phyloP scores from a whole-genome alignment of 108 stramenopile species.

The Fistulifera pelliculosa region DNA sequence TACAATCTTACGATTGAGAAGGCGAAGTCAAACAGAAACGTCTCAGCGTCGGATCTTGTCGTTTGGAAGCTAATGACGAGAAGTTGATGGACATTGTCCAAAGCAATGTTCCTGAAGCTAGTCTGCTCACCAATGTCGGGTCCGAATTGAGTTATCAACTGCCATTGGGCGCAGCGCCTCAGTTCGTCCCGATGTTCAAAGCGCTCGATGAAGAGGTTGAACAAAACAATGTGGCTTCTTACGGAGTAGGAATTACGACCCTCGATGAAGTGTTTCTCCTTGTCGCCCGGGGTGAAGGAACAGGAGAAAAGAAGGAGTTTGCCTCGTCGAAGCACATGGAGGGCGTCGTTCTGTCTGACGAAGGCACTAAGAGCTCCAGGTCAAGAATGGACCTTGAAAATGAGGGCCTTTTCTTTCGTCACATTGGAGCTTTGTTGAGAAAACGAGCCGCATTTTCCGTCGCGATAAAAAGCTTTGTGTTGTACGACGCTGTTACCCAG shows the following conservation, averaged over 20 bases:
- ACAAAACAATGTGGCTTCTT: constrained; percentile 51
- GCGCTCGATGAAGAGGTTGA: constrained; percentile 54
- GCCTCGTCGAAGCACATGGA: constrained; percentile 7
- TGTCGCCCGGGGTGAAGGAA: constrained; percentile 43
- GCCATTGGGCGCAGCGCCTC: constrained; percentile 64
- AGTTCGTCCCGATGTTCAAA: constrained; percentile 77
- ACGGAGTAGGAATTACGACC: constrained; percentile 94
- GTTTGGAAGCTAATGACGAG: constrained; percentile 13
- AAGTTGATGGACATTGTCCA: constrained; percentile 50
- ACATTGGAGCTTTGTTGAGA: constrained; percentile 56
- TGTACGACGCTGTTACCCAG: constrained; percentile 70
- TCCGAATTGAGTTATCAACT: constrained; percentile 90
- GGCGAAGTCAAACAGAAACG: constrained; percentile 4
- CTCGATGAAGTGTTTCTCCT: constrained; percentile 87
- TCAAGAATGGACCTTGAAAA: constrained; percentile 35
- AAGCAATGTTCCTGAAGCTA: constrained; percentile 48
- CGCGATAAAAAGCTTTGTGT: constrained; percentile 83
- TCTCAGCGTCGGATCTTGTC: background rate
- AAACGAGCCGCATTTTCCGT: constrained; percentile 76
- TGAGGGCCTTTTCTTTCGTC: constrained; percentile 46
- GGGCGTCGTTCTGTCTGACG: constrained; percentile 1
- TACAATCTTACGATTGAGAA: constrained; percentile 81
- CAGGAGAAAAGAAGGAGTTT: constrained; percentile 15
- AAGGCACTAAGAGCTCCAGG: constrained; percentile 19
- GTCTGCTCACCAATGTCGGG: constrained; percentile 82